These are phyloP conservation scores for Debaryomyces udenii DNA, from an alignment of 1,139 yeast genomes.

Conservation along the genomic window DNA sequence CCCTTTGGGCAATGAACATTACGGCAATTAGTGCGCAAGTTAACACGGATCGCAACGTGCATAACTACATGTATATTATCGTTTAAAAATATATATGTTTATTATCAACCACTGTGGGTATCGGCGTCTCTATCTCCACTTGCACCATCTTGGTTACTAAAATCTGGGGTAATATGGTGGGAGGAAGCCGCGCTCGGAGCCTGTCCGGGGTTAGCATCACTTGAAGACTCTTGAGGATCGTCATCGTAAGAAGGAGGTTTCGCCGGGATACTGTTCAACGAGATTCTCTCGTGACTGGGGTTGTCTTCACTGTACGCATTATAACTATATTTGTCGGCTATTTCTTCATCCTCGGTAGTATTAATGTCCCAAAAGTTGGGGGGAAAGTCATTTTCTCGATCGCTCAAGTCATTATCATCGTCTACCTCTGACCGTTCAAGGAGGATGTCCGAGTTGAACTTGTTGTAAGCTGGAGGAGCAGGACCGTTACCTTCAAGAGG, in stretches of 20 bases:
- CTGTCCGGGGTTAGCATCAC: slow-evolving; percentile 3
- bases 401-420: slow-evolving; percentile 47
- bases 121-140: no score
- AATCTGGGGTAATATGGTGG: slow-evolving; percentile 1
- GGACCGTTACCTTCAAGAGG: slow-evolving; percentile 63
- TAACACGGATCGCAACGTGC: no score
- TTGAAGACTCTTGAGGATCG: slow-evolving; percentile 12
- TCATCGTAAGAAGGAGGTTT: slow-evolving; percentile 41
- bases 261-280: slow-evolving; percentile 41
- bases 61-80: no score
- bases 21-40: no score
- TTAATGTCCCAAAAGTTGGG: slow-evolving; percentile 56
- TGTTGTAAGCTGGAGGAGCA: slow-evolving; percentile 63
- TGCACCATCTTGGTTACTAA: background rate
- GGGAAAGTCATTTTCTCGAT: slow-evolving; percentile 55
- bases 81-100: no score
- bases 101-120: no score
- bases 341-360: slow-evolving; percentile 18
- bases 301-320: slow-evolving; percentile 42
- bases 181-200: background rate
- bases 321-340: slow-evolving; percentile 41
- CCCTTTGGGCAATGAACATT: no score
- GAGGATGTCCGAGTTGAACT: slow-evolving; percentile 55
- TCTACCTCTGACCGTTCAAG: slow-evolving; percentile 59
- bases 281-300: slow-evolving; percentile 43